Conservation (phyloP, 768 basidiomycete species). For the Leccinum uliginosum region DNA sequence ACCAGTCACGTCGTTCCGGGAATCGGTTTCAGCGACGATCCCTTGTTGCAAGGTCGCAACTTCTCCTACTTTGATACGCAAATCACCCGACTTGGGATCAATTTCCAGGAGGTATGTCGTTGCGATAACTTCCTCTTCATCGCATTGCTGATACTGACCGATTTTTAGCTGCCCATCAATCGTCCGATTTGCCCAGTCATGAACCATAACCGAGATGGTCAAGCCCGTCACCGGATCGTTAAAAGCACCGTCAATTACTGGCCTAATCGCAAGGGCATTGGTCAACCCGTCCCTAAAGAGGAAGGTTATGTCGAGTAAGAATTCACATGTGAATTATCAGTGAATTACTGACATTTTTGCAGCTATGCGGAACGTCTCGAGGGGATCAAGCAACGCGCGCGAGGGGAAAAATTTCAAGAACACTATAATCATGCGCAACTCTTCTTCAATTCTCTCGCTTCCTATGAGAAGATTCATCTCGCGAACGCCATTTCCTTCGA, state of each 20-base stretch:
- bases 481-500: slow-evolving; percentile 74
- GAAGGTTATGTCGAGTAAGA: slow-evolving; percentile 55
- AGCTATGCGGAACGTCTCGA: slow-evolving; percentile 48
- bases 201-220: slow-evolving; percentile 64
- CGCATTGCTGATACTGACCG: neutral
- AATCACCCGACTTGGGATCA: slow-evolving; percentile 72
- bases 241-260: slow-evolving; percentile 69
- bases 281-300: slow-evolving; percentile 42
- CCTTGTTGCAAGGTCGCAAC: slow-evolving; percentile 78
- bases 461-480: slow-evolving; percentile 69
- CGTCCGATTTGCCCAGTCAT: slow-evolving; percentile 71
- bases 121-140: neutral
- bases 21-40: slow-evolving; percentile 72
- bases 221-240: slow-evolving; percentile 51
- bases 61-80: slow-evolving; percentile 90
- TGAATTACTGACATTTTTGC: slow-evolving; percentile 7
- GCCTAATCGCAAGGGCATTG: slow-evolving; percentile 66
- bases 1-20: slow-evolving; percentile 58
- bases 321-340: neutral
- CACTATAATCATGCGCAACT: slow-evolving; percentile 69
- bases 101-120: slow-evolving; percentile 61
- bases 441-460: slow-evolving; percentile 77
- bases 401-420: slow-evolving; percentile 74
- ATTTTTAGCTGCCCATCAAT: slow-evolving; percentile 70
- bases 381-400: slow-evolving; percentile 56